phyloP scores from a whole-genome alignment of 345 rosid species.

The Raphanus raphanistrum region DNA sequence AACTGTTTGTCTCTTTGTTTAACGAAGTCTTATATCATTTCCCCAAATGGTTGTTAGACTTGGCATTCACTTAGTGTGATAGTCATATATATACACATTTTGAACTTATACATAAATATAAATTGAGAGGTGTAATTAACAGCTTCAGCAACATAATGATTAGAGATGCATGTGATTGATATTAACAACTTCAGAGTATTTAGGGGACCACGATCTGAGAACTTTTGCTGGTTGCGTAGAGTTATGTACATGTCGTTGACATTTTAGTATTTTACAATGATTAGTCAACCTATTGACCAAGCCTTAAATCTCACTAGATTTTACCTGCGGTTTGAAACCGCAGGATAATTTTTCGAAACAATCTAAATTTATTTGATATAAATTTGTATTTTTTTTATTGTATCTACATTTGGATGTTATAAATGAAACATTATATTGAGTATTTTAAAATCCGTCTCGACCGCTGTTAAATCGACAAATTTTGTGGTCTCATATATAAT shows the following conservation, averaged over 20 bases:
- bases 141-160: background rate
- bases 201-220: constrained; percentile 32
- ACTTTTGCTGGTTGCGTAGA: constrained; percentile 31
- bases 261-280: constrained; percentile 18
- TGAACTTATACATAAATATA: background rate
- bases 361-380: too few relatives aligned
- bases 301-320: constrained; percentile 4
- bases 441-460: too few relatives aligned
- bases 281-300: constrained; percentile 33
- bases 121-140: background rate
- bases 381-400: too few relatives aligned
- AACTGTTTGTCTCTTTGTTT: constrained; percentile 31
- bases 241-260: constrained; percentile 36
- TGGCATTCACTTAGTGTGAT: constrained; percentile 2
- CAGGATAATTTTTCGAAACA: too few relatives aligned
- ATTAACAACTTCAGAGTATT: background rate
- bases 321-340: too few relatives aligned
- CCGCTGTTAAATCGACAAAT: too few relatives aligned
- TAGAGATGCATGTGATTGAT: constrained; percentile 6
- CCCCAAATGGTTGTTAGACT: constrained; percentile 17
- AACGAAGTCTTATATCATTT: constrained; percentile 18
- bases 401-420: too few relatives aligned
- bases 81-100: constrained; percentile 1
- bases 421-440: too few relatives aligned
- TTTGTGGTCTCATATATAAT: too few relatives aligned